These are phyloP conservation scores for Kuraishia capsulata DNA, from an alignment of 805 yeast genomes.

Conservation along the genomic window DNA sequence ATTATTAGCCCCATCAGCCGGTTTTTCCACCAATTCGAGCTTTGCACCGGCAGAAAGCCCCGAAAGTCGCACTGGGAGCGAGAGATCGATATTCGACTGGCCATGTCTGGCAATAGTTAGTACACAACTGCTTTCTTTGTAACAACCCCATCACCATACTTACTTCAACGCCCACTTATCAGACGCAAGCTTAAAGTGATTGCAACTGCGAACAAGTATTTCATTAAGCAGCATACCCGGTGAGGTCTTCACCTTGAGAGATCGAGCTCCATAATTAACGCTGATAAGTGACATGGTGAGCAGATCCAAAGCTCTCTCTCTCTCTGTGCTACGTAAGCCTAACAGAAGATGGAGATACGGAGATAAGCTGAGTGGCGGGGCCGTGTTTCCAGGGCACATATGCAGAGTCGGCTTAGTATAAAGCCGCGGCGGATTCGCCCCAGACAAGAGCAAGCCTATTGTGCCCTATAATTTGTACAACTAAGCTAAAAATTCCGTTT, in stretches of 20 bases:
- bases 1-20: slow-evolving; percentile 1
- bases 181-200: slow-evolving; percentile 25
- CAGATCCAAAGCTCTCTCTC: too few relatives aligned
- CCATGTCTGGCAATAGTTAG: slow-evolving; percentile 18
- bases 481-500: too few relatives aligned
- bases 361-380: too few relatives aligned
- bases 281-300: slow-evolving; percentile 29
- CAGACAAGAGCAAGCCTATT: too few relatives aligned
- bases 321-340: too few relatives aligned
- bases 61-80: slow-evolving; percentile 32
- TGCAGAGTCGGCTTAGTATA: too few relatives aligned
- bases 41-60: slow-evolving; percentile 37
- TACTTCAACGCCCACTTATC: slow-evolving; percentile 4
- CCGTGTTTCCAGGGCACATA: too few relatives aligned
- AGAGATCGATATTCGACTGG: slow-evolving; percentile 21
- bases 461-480: too few relatives aligned
- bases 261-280: slow-evolving; percentile 23
- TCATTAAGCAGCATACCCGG: slow-evolving; percentile 28
- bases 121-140: too few relatives aligned
- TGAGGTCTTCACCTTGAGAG: slow-evolving; percentile 22
- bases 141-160: too few relatives aligned
- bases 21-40: slow-evolving; percentile 16
- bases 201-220: slow-evolving; percentile 22
- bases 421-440: too few relatives aligned
- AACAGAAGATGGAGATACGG: too few relatives aligned